Conservation (phyloP, 2,329 filamentous ascomycete species). For the Cytospora piceae region DNA sequence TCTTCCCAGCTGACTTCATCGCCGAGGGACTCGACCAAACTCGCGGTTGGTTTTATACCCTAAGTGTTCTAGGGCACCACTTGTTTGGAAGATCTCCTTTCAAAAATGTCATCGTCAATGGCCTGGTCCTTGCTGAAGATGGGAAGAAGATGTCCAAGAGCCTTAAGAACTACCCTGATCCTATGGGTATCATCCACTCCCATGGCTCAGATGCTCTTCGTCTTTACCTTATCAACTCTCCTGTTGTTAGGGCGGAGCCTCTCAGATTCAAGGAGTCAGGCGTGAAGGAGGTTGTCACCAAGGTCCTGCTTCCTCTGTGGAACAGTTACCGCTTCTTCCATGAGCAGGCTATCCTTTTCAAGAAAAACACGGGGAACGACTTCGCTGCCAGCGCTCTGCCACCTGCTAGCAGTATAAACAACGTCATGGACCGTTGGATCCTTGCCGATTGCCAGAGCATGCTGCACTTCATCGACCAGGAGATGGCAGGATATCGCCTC, state of each 20-base stretch:
- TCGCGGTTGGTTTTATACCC: constrained; percentile 93
- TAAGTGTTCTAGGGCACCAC: constrained; percentile 85
- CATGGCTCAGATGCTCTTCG: constrained; percentile 91
- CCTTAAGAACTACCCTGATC: constrained; percentile 93
- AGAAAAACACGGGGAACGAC: background rate
- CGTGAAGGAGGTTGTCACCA: constrained; percentile 92
- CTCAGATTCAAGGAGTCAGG: constrained; percentile 87
- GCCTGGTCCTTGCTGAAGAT: constrained; percentile 89
- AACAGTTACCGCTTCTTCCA: constrained; percentile 97
- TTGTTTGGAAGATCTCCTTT: constrained; percentile 84
- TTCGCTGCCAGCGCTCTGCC: background rate
- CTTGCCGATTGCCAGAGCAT: constrained; percentile 89
- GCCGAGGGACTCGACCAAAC: constrained; percentile 86
- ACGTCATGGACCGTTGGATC: constrained; percentile 97
- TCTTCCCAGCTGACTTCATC: constrained; percentile 92
- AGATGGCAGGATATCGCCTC: constrained; percentile 80
- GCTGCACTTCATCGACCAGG: constrained; percentile 86
- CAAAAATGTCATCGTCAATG: constrained; percentile 93
- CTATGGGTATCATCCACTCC: constrained; percentile 76
- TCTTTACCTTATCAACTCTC: constrained; percentile 93
- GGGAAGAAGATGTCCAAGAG: constrained; percentile 99
- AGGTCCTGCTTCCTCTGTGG: constrained; percentile 88
- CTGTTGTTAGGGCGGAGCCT: constrained; percentile 90
- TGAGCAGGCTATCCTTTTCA: constrained; percentile 45
- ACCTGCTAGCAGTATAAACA: constrained; percentile 66